These are phyloP conservation scores for Cercospora berteroae DNA, from an alignment of 2,329 filamentous ascomycete species.

Conservation along the genomic window DNA sequence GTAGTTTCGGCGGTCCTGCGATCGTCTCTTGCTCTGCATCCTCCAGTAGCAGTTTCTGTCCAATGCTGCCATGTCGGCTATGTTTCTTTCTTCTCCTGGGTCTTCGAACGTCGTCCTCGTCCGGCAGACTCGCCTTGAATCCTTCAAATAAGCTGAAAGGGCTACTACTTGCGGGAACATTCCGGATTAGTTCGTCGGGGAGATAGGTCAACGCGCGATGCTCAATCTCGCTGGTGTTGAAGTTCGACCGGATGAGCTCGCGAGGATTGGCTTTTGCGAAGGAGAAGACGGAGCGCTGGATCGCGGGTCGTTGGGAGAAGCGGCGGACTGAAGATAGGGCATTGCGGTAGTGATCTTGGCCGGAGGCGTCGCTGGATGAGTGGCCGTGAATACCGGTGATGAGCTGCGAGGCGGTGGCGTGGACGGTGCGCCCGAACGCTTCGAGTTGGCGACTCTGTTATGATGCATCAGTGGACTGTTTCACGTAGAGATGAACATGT, in stretches of 20 bases:
- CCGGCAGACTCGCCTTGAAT: slow-evolving; percentile 86
- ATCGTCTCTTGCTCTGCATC: slow-evolving; percentile 57
- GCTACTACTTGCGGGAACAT: slow-evolving; percentile 84
- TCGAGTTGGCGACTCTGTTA: slow-evolving; percentile 79
- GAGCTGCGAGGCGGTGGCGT: slow-evolving; percentile 85
- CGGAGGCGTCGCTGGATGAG: slow-evolving; percentile 50
- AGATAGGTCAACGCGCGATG: slow-evolving; percentile 86
- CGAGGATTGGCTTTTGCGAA: slow-evolving; percentile 89
- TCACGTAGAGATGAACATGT: background rate
- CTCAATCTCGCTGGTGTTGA: slow-evolving; percentile 89
- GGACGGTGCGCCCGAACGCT: slow-evolving; percentile 91
- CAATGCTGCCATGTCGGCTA: slow-evolving; percentile 67
- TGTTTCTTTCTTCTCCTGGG: slow-evolving; percentile 61
- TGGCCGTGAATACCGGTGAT: slow-evolving; percentile 50
- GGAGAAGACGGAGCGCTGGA: slow-evolving; percentile 88
- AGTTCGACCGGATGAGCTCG: slow-evolving; percentile 85
- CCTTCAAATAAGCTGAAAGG: slow-evolving; percentile 93
- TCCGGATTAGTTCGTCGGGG: slow-evolving; percentile 82
- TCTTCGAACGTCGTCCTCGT: slow-evolving; percentile 48
- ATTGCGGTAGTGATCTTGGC: slow-evolving; percentile 67
- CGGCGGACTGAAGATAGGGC: slow-evolving; percentile 88
- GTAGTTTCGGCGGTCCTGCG: slow-evolving; percentile 65
- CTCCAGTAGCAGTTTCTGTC: slow-evolving; percentile 66
- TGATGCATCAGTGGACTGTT: background rate
- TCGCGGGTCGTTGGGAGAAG: slow-evolving; percentile 75